Conservation (phyloP, 2,329 filamentous ascomycete species). For the Davidsoniella neocaledoniae region DNA sequence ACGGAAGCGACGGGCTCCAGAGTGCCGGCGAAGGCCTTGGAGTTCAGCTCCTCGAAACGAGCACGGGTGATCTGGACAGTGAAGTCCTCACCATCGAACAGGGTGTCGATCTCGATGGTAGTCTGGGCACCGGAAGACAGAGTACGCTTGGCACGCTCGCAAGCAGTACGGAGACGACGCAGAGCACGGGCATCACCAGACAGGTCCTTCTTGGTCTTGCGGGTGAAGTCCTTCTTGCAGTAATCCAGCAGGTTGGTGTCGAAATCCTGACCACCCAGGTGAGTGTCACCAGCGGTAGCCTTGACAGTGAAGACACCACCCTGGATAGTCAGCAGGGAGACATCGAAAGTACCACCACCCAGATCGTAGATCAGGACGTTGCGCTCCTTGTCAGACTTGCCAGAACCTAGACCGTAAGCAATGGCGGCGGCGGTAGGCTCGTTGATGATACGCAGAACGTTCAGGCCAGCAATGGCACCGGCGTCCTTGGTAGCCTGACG, state of each 20-base stretch:
- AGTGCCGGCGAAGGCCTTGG: conserved; percentile 85
- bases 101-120: conserved; percentile 95
- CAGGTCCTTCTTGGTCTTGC: conserved; percentile 69
- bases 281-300: conserved; percentile 94
- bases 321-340: conserved; percentile 96
- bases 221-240: conserved; percentile 88
- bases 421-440: conserved; percentile 97
- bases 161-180: conserved; percentile 89
- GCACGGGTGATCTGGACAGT: conserved; percentile 95
- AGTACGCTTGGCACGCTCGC: conserved; percentile 98
- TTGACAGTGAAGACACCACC: conserved; percentile 99
- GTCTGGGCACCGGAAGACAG: conserved; percentile 95
- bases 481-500: conserved; percentile 99
- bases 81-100: conserved; percentile 97
- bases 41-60: conserved; percentile 96
- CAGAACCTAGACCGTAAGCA: conserved; percentile 89
- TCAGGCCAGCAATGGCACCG: conserved; percentile 90
- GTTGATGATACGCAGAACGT: conserved; percentile 99
- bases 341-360: conserved; percentile 99
- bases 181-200: conserved; percentile 78
- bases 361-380: conserved; percentile 99
- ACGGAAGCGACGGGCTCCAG: conserved; percentile 93
- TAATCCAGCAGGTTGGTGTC: conserved; percentile 90
- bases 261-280: conserved; percentile 91
- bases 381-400: conserved; percentile 93